Conservation (phyloP, 2,329 filamentous ascomycete species). For the Paraconiothyrium brasiliense region DNA sequence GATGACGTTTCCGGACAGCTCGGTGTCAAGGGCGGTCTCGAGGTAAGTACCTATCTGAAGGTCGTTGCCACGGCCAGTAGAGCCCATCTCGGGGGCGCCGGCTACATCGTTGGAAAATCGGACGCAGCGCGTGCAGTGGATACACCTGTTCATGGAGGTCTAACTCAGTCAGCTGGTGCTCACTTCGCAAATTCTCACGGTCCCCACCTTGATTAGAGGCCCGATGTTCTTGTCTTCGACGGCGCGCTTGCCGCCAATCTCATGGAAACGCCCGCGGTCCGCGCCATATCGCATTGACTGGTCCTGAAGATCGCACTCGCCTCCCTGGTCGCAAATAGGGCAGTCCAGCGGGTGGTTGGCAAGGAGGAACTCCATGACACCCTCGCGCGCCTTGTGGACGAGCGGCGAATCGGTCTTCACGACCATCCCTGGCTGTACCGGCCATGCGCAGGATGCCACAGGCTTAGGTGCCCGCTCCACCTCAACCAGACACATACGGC, state of each 20-base stretch:
- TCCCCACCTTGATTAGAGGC: slow-evolving; percentile 80
- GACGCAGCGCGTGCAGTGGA: slow-evolving; percentile 97
- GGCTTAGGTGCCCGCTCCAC: slow-evolving; percentile 96
- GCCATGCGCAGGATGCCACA: slow-evolving; percentile 98
- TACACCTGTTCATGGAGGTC: slow-evolving; percentile 99
- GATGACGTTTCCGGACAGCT: slow-evolving; percentile 96
- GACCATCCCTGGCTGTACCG: slow-evolving; percentile 97
- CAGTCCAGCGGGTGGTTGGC: slow-evolving; percentile 97
- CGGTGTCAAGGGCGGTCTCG: slow-evolving; percentile 90
- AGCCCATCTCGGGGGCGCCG: slow-evolving; percentile 93
- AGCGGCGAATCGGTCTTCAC: slow-evolving; percentile 98
- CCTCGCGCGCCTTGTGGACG: slow-evolving; percentile 96
- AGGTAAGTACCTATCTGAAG: slow-evolving; percentile 98
- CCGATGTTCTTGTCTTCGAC: slow-evolving; percentile 99
- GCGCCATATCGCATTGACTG: slow-evolving; percentile 99
- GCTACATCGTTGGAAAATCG: slow-evolving; percentile 98
- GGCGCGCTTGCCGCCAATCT: slow-evolving; percentile 92
- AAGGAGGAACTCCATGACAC: slow-evolving; percentile 98
- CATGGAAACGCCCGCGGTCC: slow-evolving; percentile 96
- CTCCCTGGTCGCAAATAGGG: slow-evolving; percentile 97
- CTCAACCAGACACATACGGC: slow-evolving; percentile 99
- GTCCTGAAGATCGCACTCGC: slow-evolving; percentile 98
- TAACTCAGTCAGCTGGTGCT: slow-evolving; percentile 43
- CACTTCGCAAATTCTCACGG: not conserved
- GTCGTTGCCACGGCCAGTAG: slow-evolving; percentile 93